Evolutionary conservation across 192 early-diverging fungal species (phyloP).

Genomic region (Rhizophagus prolifer): DNA sequence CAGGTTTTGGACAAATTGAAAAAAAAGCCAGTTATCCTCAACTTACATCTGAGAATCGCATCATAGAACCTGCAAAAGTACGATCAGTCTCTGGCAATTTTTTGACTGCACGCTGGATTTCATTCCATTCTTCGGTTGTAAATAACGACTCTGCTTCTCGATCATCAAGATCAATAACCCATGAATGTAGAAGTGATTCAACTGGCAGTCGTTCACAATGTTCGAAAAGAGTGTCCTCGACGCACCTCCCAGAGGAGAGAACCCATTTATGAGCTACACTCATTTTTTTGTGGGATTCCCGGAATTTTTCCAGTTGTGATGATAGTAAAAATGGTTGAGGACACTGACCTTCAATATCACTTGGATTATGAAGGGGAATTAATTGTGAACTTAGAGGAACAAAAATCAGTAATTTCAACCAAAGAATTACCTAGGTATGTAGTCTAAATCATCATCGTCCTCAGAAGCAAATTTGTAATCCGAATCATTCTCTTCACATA

Average conservation of each 20-base stretch:
- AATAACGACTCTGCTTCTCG: slow-evolving; percentile 2
- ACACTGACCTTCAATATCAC: not conserved
- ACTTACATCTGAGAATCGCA: slow-evolving; percentile 32
- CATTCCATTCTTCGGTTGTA: slow-evolving; percentile 19
- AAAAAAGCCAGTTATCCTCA: slow-evolving; percentile 14
- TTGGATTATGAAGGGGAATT: not conserved
- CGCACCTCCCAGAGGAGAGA: slow-evolving; percentile 4
- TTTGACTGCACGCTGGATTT: slow-evolving; percentile 20
- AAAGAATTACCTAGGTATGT: slow-evolving; percentile 13
- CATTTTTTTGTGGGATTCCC: slow-evolving; percentile 19
- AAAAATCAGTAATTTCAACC: slow-evolving; percentile 12
- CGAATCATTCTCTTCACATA: too few species aligned
- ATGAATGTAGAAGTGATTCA: too few species aligned
- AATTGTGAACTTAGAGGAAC: not conserved
- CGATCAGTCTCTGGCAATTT: slow-evolving; percentile 28
- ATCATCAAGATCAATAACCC: too few species aligned
- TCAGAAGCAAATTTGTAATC: not conserved
- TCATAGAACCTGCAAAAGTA: slow-evolving; percentile 27
- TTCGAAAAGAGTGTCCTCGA: slow-evolving; percentile 26
- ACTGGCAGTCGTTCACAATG: too few species aligned
- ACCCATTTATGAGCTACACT: slow-evolving; percentile 25
- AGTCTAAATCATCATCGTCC: slow-evolving; percentile 1
- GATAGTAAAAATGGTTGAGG: not conserved
- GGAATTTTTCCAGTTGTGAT: slow-evolving; percentile 18
- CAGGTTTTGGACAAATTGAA: slow-evolving; percentile 26